Evolutionary conservation across 805 yeast species (phyloP), one percentile per base, ranked within the genome.

Genomic region (Ogataea nitratoaversa): DNA sequence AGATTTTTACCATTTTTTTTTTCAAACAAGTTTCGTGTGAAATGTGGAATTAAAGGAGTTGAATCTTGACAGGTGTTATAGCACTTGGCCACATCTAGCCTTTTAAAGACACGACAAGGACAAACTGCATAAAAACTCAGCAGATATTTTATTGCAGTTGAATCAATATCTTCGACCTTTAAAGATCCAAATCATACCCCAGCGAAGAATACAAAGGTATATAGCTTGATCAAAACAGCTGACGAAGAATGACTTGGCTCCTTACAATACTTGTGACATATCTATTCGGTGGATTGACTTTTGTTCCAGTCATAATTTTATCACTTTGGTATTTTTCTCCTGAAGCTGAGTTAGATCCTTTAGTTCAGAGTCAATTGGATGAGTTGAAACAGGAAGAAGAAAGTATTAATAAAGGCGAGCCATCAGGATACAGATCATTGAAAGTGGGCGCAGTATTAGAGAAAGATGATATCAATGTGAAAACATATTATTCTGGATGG

Each of bases 231-330:
- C n/a, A n/a, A n/a, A n/a, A n/a, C n/a, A n/a, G n/a, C 11, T 22
- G 25, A 22, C 7, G 7, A 19, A 32, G 9, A 9, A 50, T 50
- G 55, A 37, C 34, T 19, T 49, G 61, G 51, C 32, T 67, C 3
- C 43, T 60, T 28, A 40, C 49, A n/a, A 62, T 70, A 32, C 30
- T 80, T 0, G 49, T 67, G 16, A 66, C 72, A 0, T 88, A 87
- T 56, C 37, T 87, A 2, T 32, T 84, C 3, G 97, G 97, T 6
- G 96, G 96, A 0, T 36, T 88, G 7, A 87, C 96, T 0, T 77
- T 90, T 46, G 60, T 87, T 18, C 96, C 95, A 1, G 44, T 82
- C 28, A 42, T 76, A 2, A 28, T 79, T 0, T 23, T 70, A 2
- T 51, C 72, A 25, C 43, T 74, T 16, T 74, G 59, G 54, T 68